These are phyloP conservation scores for Pleurotus djamor DNA, from an alignment of 768 basidiomycete genomes.

Conservation along the genomic window DNA sequence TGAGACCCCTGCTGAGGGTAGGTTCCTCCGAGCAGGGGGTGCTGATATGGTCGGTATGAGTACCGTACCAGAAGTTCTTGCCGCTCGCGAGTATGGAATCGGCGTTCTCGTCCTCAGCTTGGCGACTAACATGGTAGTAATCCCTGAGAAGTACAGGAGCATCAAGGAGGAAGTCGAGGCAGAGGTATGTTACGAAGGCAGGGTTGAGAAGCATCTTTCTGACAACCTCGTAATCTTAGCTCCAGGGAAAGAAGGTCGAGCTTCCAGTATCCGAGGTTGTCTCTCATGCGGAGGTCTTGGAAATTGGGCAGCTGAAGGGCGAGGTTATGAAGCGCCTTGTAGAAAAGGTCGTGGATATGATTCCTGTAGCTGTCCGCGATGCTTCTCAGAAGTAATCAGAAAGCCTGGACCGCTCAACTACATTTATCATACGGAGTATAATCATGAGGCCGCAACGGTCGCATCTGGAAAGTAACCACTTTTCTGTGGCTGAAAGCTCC, in stretches of 20 bases:
- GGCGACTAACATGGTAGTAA: slow-evolving; percentile 84
- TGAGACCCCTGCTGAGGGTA: slow-evolving; percentile 85
- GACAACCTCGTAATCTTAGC: slow-evolving; percentile 30
- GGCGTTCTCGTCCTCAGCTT: slow-evolving; percentile 79
- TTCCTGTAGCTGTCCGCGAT: neutral
- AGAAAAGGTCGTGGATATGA: slow-evolving; percentile 51
- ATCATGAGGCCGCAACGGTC: too few species aligned
- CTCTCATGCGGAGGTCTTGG: slow-evolving; percentile 79
- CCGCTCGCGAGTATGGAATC: slow-evolving; percentile 72
- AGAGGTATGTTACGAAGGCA: slow-evolving; percentile 39
- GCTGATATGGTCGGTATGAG: slow-evolving; percentile 96
- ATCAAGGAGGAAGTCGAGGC: slow-evolving; percentile 75
- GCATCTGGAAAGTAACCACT: too few species aligned
- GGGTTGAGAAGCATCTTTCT: neutral
- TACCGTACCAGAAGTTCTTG: slow-evolving; percentile 87
- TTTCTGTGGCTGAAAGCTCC: too few species aligned
- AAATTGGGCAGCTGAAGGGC: slow-evolving; percentile 62
- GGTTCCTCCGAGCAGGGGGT: slow-evolving; percentile 69
- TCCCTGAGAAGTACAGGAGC: slow-evolving; percentile 62
- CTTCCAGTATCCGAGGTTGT: slow-evolving; percentile 44
- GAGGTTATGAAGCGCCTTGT: slow-evolving; percentile 73
- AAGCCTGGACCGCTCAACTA: too few species aligned
- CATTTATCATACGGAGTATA: too few species aligned
- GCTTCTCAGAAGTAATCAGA: neutral
- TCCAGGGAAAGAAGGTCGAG: slow-evolving; percentile 54